phyloP scores from a whole-genome alignment of 441 rosid genomes.

The California macrophylla region DNA sequence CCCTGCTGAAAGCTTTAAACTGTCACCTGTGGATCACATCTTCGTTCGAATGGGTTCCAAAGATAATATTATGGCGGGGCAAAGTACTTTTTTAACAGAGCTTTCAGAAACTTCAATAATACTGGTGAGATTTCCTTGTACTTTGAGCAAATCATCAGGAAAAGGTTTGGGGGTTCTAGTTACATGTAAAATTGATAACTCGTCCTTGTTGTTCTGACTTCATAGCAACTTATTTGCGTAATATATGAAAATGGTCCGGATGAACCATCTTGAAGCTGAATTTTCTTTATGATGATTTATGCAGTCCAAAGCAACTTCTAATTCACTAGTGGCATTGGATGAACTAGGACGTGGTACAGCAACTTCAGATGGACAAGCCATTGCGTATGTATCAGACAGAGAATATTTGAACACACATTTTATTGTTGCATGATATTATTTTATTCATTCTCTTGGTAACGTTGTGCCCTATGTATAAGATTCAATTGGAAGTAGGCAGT shows the following conservation, averaged over 20 bases:
- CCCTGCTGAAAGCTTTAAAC: conserved; percentile 78
- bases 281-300: conserved; percentile 16
- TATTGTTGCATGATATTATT: background rate
- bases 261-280: background rate
- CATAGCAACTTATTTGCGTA: background rate
- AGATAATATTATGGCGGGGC: conserved; percentile 92
- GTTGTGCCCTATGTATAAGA: background rate
- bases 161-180: conserved; percentile 5
- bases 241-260: background rate
- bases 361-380: conserved; percentile 98
- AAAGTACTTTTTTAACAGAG: conserved; percentile 87
- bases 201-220: background rate
- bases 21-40: conserved; percentile 77
- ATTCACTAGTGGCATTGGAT: conserved; percentile 85
- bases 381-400: conserved; percentile 54
- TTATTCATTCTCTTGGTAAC: conserved; percentile 4
- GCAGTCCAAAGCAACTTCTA: conserved; percentile 71
- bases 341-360: conserved; percentile 98
- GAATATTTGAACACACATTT: background rate
- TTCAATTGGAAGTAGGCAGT: conserved; percentile 4
- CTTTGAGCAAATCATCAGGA: background rate
- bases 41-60: conserved; percentile 97
- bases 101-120: conserved; percentile 90
- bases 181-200: background rate
- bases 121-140: conserved; percentile 50